Evolutionary conservation across 164 flowering plant genomes (phyloP).

Genomic region (Macadamia tetraphylla): DNA sequence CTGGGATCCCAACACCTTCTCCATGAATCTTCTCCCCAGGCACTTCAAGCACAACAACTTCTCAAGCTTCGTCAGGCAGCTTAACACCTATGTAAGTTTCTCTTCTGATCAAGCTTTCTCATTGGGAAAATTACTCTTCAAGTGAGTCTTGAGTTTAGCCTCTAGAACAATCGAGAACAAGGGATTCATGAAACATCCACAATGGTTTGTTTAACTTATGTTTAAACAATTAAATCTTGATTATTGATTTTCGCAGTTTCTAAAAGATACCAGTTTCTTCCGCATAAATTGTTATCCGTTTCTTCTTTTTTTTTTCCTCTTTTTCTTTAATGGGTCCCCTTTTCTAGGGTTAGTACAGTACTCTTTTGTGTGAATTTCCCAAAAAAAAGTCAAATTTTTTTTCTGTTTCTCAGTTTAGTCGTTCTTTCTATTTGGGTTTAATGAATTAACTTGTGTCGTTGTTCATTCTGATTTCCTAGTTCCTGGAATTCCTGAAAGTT

Average conservation of each 20-base stretch:
- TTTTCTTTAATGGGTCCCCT: not conserved
- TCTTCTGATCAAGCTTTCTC: not conserved
- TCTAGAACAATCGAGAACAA: too few relatives aligned
- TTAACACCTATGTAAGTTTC: conserved; percentile 70
- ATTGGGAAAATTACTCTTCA: not conserved
- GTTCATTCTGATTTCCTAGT: too few relatives aligned
- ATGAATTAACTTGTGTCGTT: too few relatives aligned
- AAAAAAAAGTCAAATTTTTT: too few relatives aligned
- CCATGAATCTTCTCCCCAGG: conserved; percentile 58
- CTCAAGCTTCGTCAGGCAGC: conserved; percentile 88
- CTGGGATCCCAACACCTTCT: conserved; percentile 61
- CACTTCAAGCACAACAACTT: conserved; percentile 86
- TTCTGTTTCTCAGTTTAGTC: too few relatives aligned
- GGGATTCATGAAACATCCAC: not conserved
- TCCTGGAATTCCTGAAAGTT: too few relatives aligned
- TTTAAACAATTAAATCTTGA: not conserved
- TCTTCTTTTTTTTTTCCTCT: not conserved
- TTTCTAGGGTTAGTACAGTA: not conserved
- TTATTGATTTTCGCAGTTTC: not conserved
- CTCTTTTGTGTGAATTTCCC: too few relatives aligned
- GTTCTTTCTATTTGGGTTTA: too few relatives aligned
- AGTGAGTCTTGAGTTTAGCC: not conserved
- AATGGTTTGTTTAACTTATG: not conserved
- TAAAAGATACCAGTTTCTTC: too few relatives aligned
- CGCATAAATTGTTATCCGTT: not conserved